Percentiles rank a stretch among this genome's conserved stretches.
Conservation (phyloP, 2,329 filamentous ascomycete species). For the Teratosphaeria destructans region DNA sequence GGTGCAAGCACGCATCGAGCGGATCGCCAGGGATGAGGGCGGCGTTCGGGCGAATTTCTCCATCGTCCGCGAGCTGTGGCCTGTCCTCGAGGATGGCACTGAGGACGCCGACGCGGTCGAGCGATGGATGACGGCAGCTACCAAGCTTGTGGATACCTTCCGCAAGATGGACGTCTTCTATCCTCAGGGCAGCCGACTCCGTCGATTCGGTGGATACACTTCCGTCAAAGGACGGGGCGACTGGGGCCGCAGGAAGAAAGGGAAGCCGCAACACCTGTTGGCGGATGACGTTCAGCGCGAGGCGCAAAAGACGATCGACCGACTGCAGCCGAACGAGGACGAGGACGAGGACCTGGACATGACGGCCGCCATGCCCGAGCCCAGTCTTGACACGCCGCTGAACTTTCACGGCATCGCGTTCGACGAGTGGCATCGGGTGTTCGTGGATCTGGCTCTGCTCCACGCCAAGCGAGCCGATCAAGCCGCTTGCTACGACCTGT, state of each 20-base stretch:
- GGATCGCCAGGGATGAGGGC: background rate
- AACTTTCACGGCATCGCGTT: slow-evolving; percentile 72
- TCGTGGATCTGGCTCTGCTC: slow-evolving; percentile 74
- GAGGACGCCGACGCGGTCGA: slow-evolving; percentile 38
- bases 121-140: slow-evolving; percentile 50
- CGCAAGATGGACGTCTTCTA: slow-evolving; percentile 51
- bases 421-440: slow-evolving; percentile 76
- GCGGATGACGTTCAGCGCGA: background rate
- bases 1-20: background rate
- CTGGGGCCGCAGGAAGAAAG: background rate
- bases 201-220: background rate
- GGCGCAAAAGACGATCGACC: background rate
- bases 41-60: background rate
- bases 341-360: slow-evolving; percentile 1
- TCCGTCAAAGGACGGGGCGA: background rate
- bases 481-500: slow-evolving; percentile 66
- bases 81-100: slow-evolving; percentile 31
- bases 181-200: slow-evolving; percentile 22
- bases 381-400: slow-evolving; percentile 28
- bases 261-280: background rate
- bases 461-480: slow-evolving; percentile 58
- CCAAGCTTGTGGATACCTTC: slow-evolving; percentile 50
- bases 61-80: slow-evolving; percentile 30
- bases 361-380: background rate
- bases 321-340: background rate